Base-by-base conservation (phyloP, 169 alveolate species). In the Eimeria praecox region DNA sequence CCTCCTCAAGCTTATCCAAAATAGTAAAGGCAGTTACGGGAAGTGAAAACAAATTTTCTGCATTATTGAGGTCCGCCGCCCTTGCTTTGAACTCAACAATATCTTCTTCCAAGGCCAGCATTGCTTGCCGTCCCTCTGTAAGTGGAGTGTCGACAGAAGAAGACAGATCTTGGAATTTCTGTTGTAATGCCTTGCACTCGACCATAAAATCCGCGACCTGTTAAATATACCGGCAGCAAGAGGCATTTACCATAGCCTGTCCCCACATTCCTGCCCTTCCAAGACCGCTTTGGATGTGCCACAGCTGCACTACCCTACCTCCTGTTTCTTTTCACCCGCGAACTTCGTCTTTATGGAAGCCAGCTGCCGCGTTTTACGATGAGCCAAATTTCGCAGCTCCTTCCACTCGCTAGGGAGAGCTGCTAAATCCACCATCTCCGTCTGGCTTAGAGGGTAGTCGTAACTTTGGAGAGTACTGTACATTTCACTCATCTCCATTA, bases 381-480 rank as follows among this genome's bases (percentile, higher is more conserved):
- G 94, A 3, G 96, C 96, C 56, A 88, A 49, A 73, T 91, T 89
- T 35, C 92, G 82, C 64, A 91, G 90, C 4, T 44, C 62, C 90
- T 97, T 94, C 97, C 97, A 97, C 52, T 95, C 96, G 44, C 95
- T 95, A 24, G 96, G 92, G 33, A 98, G 97, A 35, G 94, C 80
- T 44, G 97, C 97, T 59, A 98, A 98, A 49, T 97, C 97, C 80
- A 89, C 89, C 38, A 96, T 96, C 90, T 98, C 98, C 52, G 94
- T 96, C 59, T 97, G 97, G 24, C 96, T 98, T 22, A 87, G 27
- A 24, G 94, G 97, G 95, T 97, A 97, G 93, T 98, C 96, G 97
- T 99, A 98, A 97, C 98, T 96, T 96, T 97, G 97, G 27, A 99
- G 96, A 66, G 99, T 98, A 92, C 99, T 97, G 96, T 98, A 98